These are phyloP conservation scores for Diaporthe sp. DNA, from an alignment of 2,329 filamentous ascomycete genomes.

Conservation along the genomic window DNA sequence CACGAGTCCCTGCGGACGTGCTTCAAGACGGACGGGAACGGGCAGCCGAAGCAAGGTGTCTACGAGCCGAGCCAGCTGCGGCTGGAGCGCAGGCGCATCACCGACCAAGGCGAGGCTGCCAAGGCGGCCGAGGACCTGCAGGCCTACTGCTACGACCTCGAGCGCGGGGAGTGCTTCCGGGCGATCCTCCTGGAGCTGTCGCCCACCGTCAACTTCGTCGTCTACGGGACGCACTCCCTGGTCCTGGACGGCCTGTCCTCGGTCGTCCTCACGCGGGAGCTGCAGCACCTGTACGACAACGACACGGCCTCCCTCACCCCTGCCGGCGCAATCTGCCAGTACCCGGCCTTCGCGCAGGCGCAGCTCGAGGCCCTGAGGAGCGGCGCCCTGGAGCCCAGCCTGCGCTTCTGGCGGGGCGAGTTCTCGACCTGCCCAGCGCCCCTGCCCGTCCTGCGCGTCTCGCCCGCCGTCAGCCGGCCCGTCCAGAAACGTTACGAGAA, in stretches of 20 bases:
- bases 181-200: constrained; percentile 1
- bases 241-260: constrained; percentile 1
- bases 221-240: constrained; percentile 2
- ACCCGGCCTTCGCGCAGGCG: background rate
- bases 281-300: constrained; percentile 9
- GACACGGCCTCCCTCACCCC: background rate
- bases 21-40: background rate
- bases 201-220: constrained; percentile 1
- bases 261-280: background rate
- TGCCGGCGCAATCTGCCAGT: background rate
- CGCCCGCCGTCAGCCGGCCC: background rate
- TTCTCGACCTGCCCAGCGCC: background rate
- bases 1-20: background rate
- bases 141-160: constrained; percentile 4
- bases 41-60: background rate
- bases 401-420: background rate
- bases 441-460: background rate
- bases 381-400: background rate
- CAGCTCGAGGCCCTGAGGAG: background rate
- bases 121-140: background rate
- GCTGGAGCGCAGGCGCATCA: background rate
- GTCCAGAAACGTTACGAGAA: constrained; percentile 14
- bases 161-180: background rate
- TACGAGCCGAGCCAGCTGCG: constrained; percentile 3
- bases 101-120: background rate